phyloP scores from a whole-genome alignment of 1,284 basidiomycete species.

The Apiotrichum gracile region DNA sequence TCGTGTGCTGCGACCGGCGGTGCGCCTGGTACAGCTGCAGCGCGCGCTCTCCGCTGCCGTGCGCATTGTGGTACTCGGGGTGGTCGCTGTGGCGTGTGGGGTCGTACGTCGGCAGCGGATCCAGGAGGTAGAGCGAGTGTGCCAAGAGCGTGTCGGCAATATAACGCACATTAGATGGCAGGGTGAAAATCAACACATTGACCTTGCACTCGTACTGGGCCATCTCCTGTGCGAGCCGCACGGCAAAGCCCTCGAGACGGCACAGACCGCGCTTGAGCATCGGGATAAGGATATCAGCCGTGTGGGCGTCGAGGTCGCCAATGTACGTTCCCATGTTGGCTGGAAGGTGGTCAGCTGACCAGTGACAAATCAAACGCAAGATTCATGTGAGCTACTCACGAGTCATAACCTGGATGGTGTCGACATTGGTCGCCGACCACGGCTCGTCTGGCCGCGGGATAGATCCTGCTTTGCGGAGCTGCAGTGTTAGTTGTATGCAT shows the following conservation, averaged over 20 bases:
- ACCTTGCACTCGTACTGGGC: slow-evolving; percentile 52
- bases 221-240: slow-evolving; percentile 43
- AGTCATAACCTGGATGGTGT: slow-evolving; percentile 74
- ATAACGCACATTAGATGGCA: slow-evolving; percentile 78
- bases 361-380: neutral
- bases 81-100: slow-evolving; percentile 56
- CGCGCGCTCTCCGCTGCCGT: slow-evolving; percentile 50
- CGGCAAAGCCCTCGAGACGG: slow-evolving; percentile 63
- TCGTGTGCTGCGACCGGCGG: slow-evolving; percentile 1
- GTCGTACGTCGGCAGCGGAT: slow-evolving; percentile 59
- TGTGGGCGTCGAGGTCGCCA: slow-evolving; percentile 76
- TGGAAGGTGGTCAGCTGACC: slow-evolving; percentile 6
- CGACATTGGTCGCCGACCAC: slow-evolving; percentile 54
- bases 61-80: slow-evolving; percentile 76
- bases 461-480: slow-evolving; percentile 39
- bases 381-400: slow-evolving; percentile 48
- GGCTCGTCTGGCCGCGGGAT: slow-evolving; percentile 53
- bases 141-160: slow-evolving; percentile 69
- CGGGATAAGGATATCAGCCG: slow-evolving; percentile 67
- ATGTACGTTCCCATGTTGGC: slow-evolving; percentile 56
- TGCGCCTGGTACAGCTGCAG: slow-evolving; percentile 20
- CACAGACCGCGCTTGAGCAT: slow-evolving; percentile 77
- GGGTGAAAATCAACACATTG: slow-evolving; percentile 82
- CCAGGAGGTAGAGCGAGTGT: slow-evolving; percentile 67
- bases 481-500: slow-evolving; percentile 5